phyloP scores from a whole-genome alignment of 768 basidiomycete species.

The Leccinum truebloodii region DNA sequence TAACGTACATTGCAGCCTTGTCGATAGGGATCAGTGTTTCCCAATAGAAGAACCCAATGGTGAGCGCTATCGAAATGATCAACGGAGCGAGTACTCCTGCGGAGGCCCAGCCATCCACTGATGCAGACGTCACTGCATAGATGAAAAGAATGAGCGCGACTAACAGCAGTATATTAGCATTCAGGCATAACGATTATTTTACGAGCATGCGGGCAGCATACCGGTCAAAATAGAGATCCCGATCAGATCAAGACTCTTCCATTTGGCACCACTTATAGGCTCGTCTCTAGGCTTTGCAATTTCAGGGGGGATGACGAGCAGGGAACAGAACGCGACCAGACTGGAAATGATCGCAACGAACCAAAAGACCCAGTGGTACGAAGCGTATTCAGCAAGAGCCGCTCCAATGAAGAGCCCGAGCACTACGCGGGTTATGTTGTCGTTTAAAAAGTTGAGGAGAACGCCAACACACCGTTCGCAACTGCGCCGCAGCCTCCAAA shows the following conservation, averaged over 20 bases:
- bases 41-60: constrained; percentile 50
- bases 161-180: constrained; percentile 15
- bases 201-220: constrained; percentile 10
- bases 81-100: constrained; percentile 49
- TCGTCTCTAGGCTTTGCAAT: constrained; percentile 3
- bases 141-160: constrained; percentile 42
- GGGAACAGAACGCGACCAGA: constrained; percentile 31
- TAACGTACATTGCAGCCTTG: constrained; percentile 44
- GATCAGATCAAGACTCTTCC: constrained; percentile 38
- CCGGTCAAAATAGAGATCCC: constrained; percentile 43
- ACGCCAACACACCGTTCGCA: constrained; percentile 39
- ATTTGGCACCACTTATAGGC: constrained; percentile 16
- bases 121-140: constrained; percentile 45
- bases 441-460: background rate
- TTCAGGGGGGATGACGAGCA: constrained; percentile 37
- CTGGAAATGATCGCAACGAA: constrained; percentile 42
- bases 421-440: constrained; percentile 27
- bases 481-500: constrained; percentile 48
- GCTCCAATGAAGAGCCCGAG: constrained; percentile 46
- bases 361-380: constrained; percentile 56
- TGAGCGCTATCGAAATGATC: constrained; percentile 43
- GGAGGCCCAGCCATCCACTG: constrained; percentile 50
- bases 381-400: constrained; percentile 38
- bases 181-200: background rate
- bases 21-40: constrained; percentile 43